These are phyloP conservation scores for Ambrosia trifida DNA, from an alignment of 129 eudicot genomes.

Conservation along the genomic window DNA sequence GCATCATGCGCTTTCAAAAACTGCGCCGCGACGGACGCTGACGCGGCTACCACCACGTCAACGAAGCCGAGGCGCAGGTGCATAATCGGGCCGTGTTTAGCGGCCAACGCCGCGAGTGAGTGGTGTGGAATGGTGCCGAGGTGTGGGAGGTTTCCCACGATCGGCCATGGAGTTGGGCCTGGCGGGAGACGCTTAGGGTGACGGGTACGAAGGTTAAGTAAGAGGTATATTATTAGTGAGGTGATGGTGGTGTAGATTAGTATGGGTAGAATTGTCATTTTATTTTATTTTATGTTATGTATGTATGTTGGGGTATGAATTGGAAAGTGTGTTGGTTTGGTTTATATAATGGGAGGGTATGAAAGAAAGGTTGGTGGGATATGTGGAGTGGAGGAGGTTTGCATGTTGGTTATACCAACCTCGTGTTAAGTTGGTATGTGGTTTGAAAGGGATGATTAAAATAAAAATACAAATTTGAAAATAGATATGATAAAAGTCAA, in stretches of 20 bases:
- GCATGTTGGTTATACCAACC: too few species aligned
- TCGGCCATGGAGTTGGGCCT: conserved; percentile 94
- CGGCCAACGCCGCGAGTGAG: conserved; percentile 64
- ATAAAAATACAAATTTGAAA: too few species aligned
- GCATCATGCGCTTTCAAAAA: conserved; percentile 68
- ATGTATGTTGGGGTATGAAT: too few species aligned
- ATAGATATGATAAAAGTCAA: too few species aligned
- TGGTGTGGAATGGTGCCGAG: conserved; percentile 80
- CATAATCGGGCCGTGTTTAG: conserved; percentile 68
- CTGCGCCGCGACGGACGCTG: conserved; percentile 63
- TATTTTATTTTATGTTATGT: too few species aligned
- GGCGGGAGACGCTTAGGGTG: conserved; percentile 55
- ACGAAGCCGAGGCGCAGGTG: conserved; percentile 73
- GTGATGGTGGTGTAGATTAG: conserved; percentile 30
- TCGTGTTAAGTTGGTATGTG: too few species aligned
- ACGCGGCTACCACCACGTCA: conserved; percentile 79
- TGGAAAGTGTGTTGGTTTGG: too few species aligned
- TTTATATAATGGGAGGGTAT: too few species aligned
- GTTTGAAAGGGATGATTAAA: too few species aligned
- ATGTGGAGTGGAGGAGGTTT: too few species aligned
- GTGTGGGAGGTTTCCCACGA: conserved; percentile 82
- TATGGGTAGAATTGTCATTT: conserved; percentile 22
- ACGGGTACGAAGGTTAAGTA: conserved; percentile 33
- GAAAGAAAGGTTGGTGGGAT: too few species aligned
- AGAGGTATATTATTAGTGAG: conserved; percentile 23